Evolutionary conservation across 2,329 filamentous ascomycete species (phyloP), one percentile per base, ranked within the genome.

Genomic region (Westerdykella ornata): DNA sequence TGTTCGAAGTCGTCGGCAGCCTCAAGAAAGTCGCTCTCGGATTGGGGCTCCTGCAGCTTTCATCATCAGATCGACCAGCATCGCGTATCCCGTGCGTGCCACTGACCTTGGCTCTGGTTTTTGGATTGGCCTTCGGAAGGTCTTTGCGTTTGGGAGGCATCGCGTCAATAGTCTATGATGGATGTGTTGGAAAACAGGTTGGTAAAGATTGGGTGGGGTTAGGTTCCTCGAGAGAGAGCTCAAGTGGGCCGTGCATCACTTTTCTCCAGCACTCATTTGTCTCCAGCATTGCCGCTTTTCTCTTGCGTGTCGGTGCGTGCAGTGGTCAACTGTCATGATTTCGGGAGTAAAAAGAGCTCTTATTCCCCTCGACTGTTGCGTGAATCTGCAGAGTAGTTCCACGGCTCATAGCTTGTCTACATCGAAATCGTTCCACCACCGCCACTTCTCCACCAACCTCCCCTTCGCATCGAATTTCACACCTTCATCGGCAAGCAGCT

Each of bases 1-100:
- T 85, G 80, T 65, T 88, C 83, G 45, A 80, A 73, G 22, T 81
- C 76, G 40, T 85, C 82, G 9, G 81, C 83, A 17, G 74, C 77
- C 46, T 78, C 80, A 39, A 84, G 72, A 53, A 78, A 86, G 48
- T 85, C 82, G 67, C 85, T 81, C 38, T 78, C 78, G 1, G 77
- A 78, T 42, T 77, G 71, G 4, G 81, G 76, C 14, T 67, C 69
- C 68, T 81, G 53, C 26, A 49, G 41, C 39, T 60, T 28, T 42
- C 35, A 49, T 35, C 5, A 33, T 43, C 39, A 42, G 34, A 43
- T 35, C 41, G 20, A 17, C 15, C 12, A 11, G 5, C 6, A 20
- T 16, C 20, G 12, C 32, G 40, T 22, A 42, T 20, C n/a, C 20
- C 5, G 17, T 36, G 20, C 22, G 8, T 26, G 22, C n/a, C n/a